These are phyloP conservation scores for Coelastrella sp. DNA, from an alignment of 139 green algal species.

Conservation along the genomic window DNA sequence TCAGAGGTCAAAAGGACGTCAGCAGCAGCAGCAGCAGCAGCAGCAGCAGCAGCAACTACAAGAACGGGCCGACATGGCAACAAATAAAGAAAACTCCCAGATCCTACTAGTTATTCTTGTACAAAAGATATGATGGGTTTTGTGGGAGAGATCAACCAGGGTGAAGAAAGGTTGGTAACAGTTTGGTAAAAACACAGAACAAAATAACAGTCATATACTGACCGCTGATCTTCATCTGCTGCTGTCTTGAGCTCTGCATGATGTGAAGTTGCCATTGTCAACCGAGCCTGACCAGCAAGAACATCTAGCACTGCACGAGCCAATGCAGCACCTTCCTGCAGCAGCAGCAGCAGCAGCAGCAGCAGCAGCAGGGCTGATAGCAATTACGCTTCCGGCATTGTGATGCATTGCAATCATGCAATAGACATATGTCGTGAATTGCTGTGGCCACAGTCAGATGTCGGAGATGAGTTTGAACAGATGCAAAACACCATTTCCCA, in stretches of 20 bases:
- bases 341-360: conserved; percentile 13
- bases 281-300: conserved; percentile 61
- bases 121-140: too few relatives aligned
- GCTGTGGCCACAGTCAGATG: not conserved
- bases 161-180: too few relatives aligned
- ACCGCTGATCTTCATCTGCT: conserved; percentile 46
- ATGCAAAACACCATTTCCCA: too few relatives aligned
- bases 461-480: too few relatives aligned
- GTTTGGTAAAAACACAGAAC: not conserved
- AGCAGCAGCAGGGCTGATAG: conserved; percentile 5
- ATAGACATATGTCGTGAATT: conserved; percentile 66
- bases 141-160: too few relatives aligned
- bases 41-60: not conserved
- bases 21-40: not conserved
- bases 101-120: too few relatives aligned
- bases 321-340: conserved; percentile 90
- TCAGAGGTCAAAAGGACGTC: too few relatives aligned
- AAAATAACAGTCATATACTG: too few relatives aligned
- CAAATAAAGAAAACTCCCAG: too few relatives aligned
- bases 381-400: conserved; percentile 75
- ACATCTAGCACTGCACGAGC: conserved; percentile 84
- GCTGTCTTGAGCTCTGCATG: conserved; percentile 68
- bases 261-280: conserved; percentile 91
- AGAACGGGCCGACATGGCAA: too few relatives aligned
- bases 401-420: too few relatives aligned